phyloP scores from a whole-genome alignment of 1,284 basidiomycete species.

The Agaricales sp. region DNA sequence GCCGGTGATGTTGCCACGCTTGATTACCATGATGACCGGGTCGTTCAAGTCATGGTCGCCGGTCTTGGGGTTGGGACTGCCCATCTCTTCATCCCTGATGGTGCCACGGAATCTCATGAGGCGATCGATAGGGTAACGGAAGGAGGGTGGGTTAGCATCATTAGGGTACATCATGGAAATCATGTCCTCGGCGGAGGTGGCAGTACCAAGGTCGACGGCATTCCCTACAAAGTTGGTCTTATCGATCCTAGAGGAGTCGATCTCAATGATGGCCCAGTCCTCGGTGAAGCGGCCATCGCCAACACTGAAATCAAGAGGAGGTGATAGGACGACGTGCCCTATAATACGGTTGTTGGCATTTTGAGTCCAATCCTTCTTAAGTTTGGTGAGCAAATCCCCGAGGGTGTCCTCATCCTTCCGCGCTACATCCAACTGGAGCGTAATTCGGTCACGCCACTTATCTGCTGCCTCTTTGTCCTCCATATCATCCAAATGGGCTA shows the following conservation, averaged over 20 bases:
- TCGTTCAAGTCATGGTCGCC: slow-evolving; percentile 15
- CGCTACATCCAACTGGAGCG: slow-evolving; percentile 11
- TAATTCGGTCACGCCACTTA: slow-evolving; percentile 3
- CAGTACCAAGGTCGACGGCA: slow-evolving; percentile 19
- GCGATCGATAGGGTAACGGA: slow-evolving; percentile 22
- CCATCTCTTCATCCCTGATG: slow-evolving; percentile 19
- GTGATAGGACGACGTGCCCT: slow-evolving; percentile 20
- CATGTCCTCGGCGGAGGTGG: slow-evolving; percentile 12
- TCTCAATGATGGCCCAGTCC: slow-evolving; percentile 24
- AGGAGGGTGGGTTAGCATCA: slow-evolving; percentile 14
- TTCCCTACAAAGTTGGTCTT: slow-evolving; percentile 15
- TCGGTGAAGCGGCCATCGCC: slow-evolving; percentile 18
- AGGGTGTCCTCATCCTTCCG: slow-evolving; percentile 16
- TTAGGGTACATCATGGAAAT: slow-evolving; percentile 15
- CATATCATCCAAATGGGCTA: background rate
- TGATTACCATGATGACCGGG: slow-evolving; percentile 21
- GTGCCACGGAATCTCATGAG: slow-evolving; percentile 19
- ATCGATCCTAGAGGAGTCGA: slow-evolving; percentile 20
- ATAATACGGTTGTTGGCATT: slow-evolving; percentile 17
- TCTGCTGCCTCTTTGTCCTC: slow-evolving; percentile 10
- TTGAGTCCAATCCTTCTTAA: background rate
- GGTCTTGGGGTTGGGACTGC: slow-evolving; percentile 13
- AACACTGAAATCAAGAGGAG: slow-evolving; percentile 18
- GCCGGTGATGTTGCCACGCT: slow-evolving; percentile 21
- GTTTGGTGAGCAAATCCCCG: slow-evolving; percentile 10